Percentiles rank a stretch among this genome's conserved stretches.
phyloP scores from a whole-genome alignment of 345 rosid genomes.

The Gossypium stocksii region DNA sequence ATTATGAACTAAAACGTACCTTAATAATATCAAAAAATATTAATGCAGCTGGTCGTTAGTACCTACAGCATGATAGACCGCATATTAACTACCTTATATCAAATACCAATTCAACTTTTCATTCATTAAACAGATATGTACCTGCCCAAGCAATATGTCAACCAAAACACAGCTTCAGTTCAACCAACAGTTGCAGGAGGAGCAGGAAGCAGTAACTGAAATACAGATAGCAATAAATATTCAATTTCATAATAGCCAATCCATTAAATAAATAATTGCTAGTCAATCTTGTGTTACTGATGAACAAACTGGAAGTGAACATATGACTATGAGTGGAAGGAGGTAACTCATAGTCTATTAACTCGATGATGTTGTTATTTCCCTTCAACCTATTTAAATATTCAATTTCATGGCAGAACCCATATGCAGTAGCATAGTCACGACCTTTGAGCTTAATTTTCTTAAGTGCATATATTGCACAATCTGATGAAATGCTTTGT shows the following conservation, averaged over 20 bases:
- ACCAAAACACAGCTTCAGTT: no score
- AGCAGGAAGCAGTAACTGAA: no score
- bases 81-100: no score
- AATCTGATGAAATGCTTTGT: slow-evolving; percentile 96
- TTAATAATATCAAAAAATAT: no score
- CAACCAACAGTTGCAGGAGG: no score
- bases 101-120: no score
- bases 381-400: slow-evolving; percentile 85
- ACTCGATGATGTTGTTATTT: slow-evolving; percentile 78
- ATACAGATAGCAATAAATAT: no score
- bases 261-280: not conserved
- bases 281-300: not conserved
- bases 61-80: no score
- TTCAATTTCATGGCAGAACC: slow-evolving; percentile 94
- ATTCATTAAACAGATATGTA: no score
- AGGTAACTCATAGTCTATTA: slow-evolving; percentile 88
- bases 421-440: slow-evolving; percentile 93
- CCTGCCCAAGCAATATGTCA: no score
- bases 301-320: not conserved
- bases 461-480: slow-evolving; percentile 87
- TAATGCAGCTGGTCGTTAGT: no score
- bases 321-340: not conserved
- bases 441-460: slow-evolving; percentile 99
- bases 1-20: no score
- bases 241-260: not conserved